Evolutionary conservation across 805 yeast genomes (phyloP), one percentile per base, ranked within the genome.

Genomic region (Cyberlindnera mississippiensis): DNA sequence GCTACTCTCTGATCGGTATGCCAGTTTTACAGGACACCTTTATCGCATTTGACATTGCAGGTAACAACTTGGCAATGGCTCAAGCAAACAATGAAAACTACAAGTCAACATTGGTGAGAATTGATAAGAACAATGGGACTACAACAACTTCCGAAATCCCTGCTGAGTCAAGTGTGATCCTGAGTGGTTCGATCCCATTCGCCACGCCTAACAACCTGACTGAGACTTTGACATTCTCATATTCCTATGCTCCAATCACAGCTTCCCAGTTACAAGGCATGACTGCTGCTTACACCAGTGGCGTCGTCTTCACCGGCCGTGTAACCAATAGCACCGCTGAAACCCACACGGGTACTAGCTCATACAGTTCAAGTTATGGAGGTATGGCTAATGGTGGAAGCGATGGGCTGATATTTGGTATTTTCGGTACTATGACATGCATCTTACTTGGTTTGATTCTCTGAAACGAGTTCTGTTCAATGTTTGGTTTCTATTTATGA

Each of bases 31-130:
- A 66, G 38, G 64, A 69, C 35, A 61, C 72, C 7, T 82, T 76
- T 54, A 44, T 83, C 29, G 90, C 82, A 0, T 80, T 81, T 29
- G 88, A 84, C 58, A 69, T 76, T 47, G 87, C 72, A 13, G 76
- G 75, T 15, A 58, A 66, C 19, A 63, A 64, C 17, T 55, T 83
- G 20, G 93, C 83, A 1, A 37, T 84, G 37, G 85, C 79, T 1
- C 71, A 71, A 35, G 68, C 81, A 3, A 66, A 67, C 41, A 53
- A 48, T 34, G 40, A 33, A n/a, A 33, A 46, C 35, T 36, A 34
- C 37, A 29, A 32, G 33, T 28, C 18, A 22, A 43, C 33, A 18
- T n/a, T 43, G 33, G 15, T 34, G 4, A 29, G 32, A 5, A 37
- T 32, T 4, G 42, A 35, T 15, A 35, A 27, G 12, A 27, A 42